These are phyloP conservation scores for Coelastrella sp. DNA, from an alignment of 139 green algal genomes.

Conservation along the genomic window DNA sequence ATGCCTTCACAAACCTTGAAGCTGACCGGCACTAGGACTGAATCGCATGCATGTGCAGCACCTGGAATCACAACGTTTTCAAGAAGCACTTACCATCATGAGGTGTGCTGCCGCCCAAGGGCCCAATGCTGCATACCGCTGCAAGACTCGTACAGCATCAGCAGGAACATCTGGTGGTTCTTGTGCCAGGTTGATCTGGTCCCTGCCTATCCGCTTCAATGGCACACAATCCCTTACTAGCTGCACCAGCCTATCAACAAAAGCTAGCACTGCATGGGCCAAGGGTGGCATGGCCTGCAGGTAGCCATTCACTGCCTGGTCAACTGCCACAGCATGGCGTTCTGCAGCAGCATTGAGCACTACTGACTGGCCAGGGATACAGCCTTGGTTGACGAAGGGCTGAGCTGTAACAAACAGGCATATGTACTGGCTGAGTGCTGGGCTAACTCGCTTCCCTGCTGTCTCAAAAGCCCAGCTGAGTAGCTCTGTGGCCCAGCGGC, in stretches of 20 bases:
- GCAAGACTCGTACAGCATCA: neutral
- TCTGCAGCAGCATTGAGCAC: neutral
- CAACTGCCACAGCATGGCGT: neutral
- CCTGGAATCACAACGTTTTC: neutral
- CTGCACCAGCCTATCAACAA: conserved; percentile 1
- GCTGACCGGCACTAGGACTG: neutral
- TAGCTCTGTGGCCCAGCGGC: neutral
- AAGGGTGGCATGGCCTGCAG: conserved; percentile 13
- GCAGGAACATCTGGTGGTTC: conserved; percentile 8
- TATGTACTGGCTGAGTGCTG: neutral
- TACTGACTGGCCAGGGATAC: neutral
- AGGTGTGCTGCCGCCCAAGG: conserved; percentile 41
- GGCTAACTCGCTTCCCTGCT: conserved; percentile 6
- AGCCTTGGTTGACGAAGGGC: neutral
- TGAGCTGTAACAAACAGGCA: neutral
- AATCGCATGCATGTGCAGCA: neutral
- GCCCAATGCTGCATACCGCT: neutral
- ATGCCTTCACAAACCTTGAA: neutral
- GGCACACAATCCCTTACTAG: conserved; percentile 22
- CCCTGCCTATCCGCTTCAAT: neutral
- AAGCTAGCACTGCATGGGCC: neutral
- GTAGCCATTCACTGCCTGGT: neutral
- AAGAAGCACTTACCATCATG: conserved; percentile 23
- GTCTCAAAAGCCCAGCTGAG: conserved; percentile 13
- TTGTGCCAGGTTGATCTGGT: neutral